Evolutionary conservation across 2,329 filamentous ascomycete species (phyloP), one percentile per base, ranked within the genome.

Genomic region (Truncatella angustata): DNA sequence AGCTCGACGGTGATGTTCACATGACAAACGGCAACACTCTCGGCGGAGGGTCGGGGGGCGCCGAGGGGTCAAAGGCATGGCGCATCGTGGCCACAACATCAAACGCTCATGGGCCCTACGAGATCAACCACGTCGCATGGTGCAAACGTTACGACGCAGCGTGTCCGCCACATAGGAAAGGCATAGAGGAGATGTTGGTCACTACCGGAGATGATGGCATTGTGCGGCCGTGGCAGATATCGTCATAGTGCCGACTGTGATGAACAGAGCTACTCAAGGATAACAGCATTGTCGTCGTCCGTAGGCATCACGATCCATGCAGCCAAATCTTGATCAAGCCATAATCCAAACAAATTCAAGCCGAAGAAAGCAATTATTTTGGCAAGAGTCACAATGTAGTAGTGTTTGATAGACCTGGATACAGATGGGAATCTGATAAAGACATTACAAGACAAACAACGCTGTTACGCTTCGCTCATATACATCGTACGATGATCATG

Each of bases 41-140:
- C 58, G 23, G 61, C 60, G 60, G 60, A 67, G n/a, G n/a, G n/a
- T n/a, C 57, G 55, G 54, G 65, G 63, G 58, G 47, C 9, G 37
- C 55, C 9, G 56, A 53, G 28, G 60, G 50, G n/a, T 42, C 56
- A 7, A 54, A 42, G 28, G 57, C 66, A 54, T 97, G 94, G 94
- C 76, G 78, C 5, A 70, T 93, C 3, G 64, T 96, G 14, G 82
- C 84, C 0, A 80, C 81, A n/a, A 66, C 88, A 1, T 78, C 86
- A 44, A 86, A 86, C 30, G 90, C 87, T 2, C 94, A 99, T 67
- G 92, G 91, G 1, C 90, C 95, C 2, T 97, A 93, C 65, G 94
- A 99, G 71, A 80, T 97, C 57, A 99, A 99, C 64, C 91, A 97
- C 69, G 81, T 94, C 45, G 85, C 83, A 2, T 99, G 94, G 94